Percentiles rank a stretch among this genome's conserved stretches.
Conservation (phyloP, 2,329 filamentous ascomycete species). For the Verticillium nonalfalfae region DNA sequence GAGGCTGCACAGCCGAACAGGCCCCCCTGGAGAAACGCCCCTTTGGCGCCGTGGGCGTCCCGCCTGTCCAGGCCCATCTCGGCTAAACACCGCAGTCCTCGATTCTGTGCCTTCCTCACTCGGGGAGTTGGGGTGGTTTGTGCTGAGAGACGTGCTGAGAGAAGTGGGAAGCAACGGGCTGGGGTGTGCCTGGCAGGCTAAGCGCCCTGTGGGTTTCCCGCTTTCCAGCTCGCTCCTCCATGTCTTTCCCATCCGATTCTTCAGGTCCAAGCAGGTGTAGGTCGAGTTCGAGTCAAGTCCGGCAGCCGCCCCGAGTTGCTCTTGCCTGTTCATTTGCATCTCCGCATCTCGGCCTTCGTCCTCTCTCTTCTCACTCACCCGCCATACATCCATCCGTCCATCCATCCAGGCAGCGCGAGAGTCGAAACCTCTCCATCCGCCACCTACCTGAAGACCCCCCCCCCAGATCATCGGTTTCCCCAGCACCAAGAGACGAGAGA, state of each 20-base stretch:
- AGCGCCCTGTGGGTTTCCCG: not conserved
- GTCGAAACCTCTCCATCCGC: too few relatives aligned
- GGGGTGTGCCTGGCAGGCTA: not conserved
- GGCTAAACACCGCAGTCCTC: not conserved
- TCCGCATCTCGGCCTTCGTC: not conserved
- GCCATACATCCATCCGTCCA: too few relatives aligned
- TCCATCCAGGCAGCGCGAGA: not conserved
- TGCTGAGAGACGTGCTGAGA: too few relatives aligned
- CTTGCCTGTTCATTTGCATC: not conserved
- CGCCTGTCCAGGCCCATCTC: not conserved
- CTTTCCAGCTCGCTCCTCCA: not conserved
- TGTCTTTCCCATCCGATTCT: not conserved
- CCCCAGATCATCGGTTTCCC: not conserved
- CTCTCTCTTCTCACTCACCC: not conserved
- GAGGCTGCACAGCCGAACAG: not conserved
- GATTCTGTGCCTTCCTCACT: too few relatives aligned
- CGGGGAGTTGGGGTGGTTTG: too few relatives aligned
- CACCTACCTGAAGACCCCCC: not conserved
- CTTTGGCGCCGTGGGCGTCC: not conserved
- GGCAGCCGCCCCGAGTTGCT: not conserved
- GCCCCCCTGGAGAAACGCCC: not conserved
- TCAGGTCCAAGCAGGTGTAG: too few relatives aligned
- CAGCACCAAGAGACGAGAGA: not conserved
- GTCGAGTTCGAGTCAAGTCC: not conserved
- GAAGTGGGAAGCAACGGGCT: not conserved